Base-by-base conservation (phyloP, 805 yeast species). In the Candida rishiriensis region DNA sequence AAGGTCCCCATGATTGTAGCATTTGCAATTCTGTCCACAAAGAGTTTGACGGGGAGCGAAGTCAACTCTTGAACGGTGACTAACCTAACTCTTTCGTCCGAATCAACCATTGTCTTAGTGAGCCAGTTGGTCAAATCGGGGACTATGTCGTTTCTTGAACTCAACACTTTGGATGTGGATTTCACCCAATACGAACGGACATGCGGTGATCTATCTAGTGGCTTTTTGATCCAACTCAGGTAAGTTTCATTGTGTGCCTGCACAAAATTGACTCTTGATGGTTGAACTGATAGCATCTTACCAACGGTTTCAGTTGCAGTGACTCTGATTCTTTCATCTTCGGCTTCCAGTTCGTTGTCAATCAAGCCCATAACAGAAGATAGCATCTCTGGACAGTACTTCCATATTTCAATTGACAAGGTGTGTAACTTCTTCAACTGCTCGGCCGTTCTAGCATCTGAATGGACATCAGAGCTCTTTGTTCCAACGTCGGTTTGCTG, bases 251-350 rank as follows among this genome's bases (percentile, higher is more conserved):
- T 72, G 53, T 83, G 87, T 0, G 71, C 68, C 1, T 73, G 61
- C 11, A 75, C 70, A 59, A 88, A 86, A 53, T 81, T 81, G 4
- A 80, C 57, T 18, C 73, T 70, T 1, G 82, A 71, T 0, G 75
- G 69, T 10, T 64, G 63, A 11, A 68, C 60, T 0, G 78, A 65
- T 1, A 88, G 60, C 58, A 90, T 78, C 34, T 72, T 63, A 0
- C 95, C 91, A 2, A 90, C 74, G 0, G 93, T 77, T 36, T 76
- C 76, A 0, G 95, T 85, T 0, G 96, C 89, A 42, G 84, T 62
- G 0, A 72, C 58, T 50, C 97, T 73, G 15, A 85, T 70, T 13
- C 69, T 61, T 29, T 77, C 79, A 51, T 81, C 76, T 35, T 83
- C 86, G 0, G 95, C 88, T 46, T 79, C 79, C 35, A 89, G 65